These are phyloP conservation scores for Adansonia grandidieri DNA, from an alignment of 441 rosid genomes.

Conservation along the genomic window DNA sequence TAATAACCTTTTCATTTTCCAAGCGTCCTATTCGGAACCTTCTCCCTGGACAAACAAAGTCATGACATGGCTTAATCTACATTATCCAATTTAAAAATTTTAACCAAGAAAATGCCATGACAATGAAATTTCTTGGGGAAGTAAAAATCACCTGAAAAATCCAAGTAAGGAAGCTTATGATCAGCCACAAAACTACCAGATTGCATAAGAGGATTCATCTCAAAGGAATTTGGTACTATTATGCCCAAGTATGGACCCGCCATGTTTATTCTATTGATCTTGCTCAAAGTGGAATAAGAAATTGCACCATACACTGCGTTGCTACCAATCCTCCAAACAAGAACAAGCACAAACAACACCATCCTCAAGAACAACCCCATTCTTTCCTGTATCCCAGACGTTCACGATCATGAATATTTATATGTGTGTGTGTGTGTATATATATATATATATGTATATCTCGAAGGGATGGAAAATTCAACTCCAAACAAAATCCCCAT, in stretches of 20 bases:
- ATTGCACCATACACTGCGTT: slow-evolving; percentile 39
- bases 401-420: no score
- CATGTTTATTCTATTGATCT: slow-evolving; percentile 40
- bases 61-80: not conserved
- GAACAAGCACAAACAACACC: not conserved
- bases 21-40: slow-evolving; percentile 60
- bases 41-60: slow-evolving; percentile 42
- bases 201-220: slow-evolving; percentile 72
- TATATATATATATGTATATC: no score
- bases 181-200: slow-evolving; percentile 49
- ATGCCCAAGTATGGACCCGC: slow-evolving; percentile 60
- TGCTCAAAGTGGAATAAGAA: slow-evolving; percentile 27
- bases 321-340: slow-evolving; percentile 30
- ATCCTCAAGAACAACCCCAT: not conserved
- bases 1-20: slow-evolving; percentile 42
- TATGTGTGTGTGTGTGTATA: no score
- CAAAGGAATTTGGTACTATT: slow-evolving; percentile 61
- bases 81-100: not conserved
- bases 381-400: not conserved
- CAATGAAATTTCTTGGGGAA: not conserved
- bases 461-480: no score
- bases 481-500: no score
- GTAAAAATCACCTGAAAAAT: slow-evolving; percentile 48
- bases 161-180: slow-evolving; percentile 45
- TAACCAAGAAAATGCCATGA: not conserved